Evolutionary conservation across 495 filamentous ascomycete genomes (phyloP).

Genomic region (Paragyromitra xinjiangensis): DNA sequence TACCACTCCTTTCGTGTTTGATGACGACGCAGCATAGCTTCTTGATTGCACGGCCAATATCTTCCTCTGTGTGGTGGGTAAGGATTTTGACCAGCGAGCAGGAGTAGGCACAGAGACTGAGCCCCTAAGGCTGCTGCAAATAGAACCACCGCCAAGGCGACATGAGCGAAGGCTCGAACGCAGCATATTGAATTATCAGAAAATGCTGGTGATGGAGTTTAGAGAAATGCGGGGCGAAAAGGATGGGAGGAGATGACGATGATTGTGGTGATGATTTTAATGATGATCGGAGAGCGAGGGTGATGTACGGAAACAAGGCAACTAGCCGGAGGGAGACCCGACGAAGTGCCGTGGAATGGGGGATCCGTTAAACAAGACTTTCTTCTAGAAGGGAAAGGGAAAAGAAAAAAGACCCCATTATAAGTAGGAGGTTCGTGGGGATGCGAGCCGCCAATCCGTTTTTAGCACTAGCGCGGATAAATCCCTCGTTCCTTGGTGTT

Average conservation of each 20-base stretch:
- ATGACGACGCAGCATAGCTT: constrained; percentile 49
- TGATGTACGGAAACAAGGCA: constrained; percentile 34
- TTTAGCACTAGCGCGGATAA: constrained; percentile 35
- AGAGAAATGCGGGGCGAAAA: constrained; percentile 18
- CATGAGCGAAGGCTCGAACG: constrained; percentile 50
- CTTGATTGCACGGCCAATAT: constrained; percentile 45
- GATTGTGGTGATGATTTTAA: background rate
- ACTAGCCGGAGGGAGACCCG: constrained; percentile 20
- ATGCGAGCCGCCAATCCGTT: constrained; percentile 19
- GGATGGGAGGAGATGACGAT: background rate
- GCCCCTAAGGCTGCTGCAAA: constrained; percentile 30
- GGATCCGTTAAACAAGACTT: constrained; percentile 18
- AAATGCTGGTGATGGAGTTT: constrained; percentile 23
- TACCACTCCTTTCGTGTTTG: constrained; percentile 47
- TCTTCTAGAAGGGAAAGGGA: constrained; percentile 39
- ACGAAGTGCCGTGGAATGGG: constrained; percentile 26
- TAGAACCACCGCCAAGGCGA: constrained; percentile 36
- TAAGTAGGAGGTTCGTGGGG: constrained; percentile 39
- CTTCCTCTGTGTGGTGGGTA: constrained; percentile 32
- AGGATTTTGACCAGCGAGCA: constrained; percentile 36
- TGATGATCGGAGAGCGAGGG: constrained; percentile 8
- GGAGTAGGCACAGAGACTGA: constrained; percentile 28
- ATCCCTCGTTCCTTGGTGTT: constrained; percentile 31
- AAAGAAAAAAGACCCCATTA: constrained; percentile 26
- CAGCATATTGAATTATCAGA: constrained; percentile 34